These are phyloP conservation scores for Parmelia sp. DNA, from an alignment of 495 filamentous ascomycete species.

Conservation along the genomic window DNA sequence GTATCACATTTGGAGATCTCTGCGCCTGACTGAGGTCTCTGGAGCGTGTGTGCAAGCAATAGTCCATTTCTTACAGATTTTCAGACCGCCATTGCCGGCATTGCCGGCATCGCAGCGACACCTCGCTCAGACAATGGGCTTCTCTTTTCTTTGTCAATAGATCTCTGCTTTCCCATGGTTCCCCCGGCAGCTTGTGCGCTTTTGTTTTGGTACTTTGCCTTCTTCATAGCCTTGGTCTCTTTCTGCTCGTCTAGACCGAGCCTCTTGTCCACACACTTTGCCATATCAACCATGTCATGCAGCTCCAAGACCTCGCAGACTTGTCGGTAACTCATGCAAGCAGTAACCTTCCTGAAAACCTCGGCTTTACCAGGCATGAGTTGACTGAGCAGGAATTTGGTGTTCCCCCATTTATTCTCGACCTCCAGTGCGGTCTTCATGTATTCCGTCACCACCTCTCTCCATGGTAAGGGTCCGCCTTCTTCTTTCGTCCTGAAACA, in stretches of 20 bases:
- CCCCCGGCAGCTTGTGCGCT: conserved; percentile 37
- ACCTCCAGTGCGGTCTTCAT: conserved; percentile 61
- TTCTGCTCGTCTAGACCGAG: conserved; percentile 51
- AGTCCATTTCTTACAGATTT: not conserved
- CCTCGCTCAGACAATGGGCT: conserved; percentile 33
- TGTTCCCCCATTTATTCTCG: conserved; percentile 84
- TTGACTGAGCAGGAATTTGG: conserved; percentile 80
- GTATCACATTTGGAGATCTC: not conserved
- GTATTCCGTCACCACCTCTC: conserved; percentile 67
- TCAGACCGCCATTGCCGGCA: conserved; percentile 22
- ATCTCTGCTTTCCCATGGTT: conserved; percentile 28
- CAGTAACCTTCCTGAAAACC: conserved; percentile 47
- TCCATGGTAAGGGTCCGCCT: conserved; percentile 64
- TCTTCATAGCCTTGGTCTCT: conserved; percentile 44
- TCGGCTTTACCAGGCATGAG: conserved; percentile 73
- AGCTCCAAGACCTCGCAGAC: conserved; percentile 56
- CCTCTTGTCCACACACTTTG: conserved; percentile 56
- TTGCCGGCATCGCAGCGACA: conserved; percentile 7
- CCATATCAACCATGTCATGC: conserved; percentile 51
- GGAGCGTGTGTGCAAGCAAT: not conserved
- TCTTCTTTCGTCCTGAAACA: conserved; percentile 63
- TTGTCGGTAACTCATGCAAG: conserved; percentile 57
- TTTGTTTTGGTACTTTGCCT: conserved; percentile 40
- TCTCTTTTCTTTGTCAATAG: conserved; percentile 23
- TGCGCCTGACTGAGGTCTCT: not conserved